These are phyloP conservation scores for Sextonia rubra DNA, from an alignment of 164 flowering plant species.

Conservation along the genomic window DNA sequence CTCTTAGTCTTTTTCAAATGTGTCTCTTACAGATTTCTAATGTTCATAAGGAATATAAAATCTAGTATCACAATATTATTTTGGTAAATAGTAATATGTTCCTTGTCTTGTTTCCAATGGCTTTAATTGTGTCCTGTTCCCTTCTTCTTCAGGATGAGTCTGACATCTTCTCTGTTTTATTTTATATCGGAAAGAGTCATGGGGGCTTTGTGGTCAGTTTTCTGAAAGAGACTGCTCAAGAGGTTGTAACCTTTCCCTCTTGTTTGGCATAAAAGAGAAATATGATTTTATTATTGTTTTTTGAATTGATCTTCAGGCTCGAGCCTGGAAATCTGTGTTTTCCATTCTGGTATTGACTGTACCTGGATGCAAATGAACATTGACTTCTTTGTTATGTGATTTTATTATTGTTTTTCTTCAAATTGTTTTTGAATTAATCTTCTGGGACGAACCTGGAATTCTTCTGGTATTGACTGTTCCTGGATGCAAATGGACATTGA, in stretches of 20 bases:
- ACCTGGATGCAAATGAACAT: background rate
- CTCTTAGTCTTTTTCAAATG: background rate
- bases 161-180: conserved; percentile 47
- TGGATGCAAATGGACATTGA: background rate
- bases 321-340: background rate
- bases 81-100: background rate
- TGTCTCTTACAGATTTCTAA: background rate
- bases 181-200: conserved; percentile 52
- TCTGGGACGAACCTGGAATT: background rate
- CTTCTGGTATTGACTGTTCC: background rate
- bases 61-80: background rate
- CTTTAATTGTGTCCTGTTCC: background rate
- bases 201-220: conserved; percentile 33
- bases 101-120: background rate
- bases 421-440: background rate
- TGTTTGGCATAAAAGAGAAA: background rate
- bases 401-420: background rate
- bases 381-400: background rate
- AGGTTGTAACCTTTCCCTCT: conserved; percentile 32
- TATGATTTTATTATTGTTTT: background rate
- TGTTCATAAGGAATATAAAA: background rate
- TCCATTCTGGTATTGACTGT: background rate
- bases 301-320: background rate
- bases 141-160: conserved; percentile 59
- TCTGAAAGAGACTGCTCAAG: conserved; percentile 32